phyloP scores from a whole-genome alignment of 768 basidiomycete genomes.

The Suillus tomentosus region DNA sequence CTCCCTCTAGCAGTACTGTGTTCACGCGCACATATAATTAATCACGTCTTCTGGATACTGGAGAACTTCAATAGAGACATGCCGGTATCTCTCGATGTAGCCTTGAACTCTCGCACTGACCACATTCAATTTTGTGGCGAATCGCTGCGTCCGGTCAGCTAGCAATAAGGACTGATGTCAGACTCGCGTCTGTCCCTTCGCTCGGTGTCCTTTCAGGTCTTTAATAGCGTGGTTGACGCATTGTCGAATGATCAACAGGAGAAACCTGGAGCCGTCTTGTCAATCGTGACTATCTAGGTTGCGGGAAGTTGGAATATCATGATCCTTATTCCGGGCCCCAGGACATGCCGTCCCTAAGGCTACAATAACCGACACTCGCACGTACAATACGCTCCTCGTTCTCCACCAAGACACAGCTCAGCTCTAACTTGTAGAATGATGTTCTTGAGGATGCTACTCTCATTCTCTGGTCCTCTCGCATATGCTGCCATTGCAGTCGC shows the following conservation, averaged over 20 bases:
- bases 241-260: not conserved
- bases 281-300: not conserved
- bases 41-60: not conserved
- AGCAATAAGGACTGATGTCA: not conserved
- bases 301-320: not conserved
- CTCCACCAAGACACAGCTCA: not conserved
- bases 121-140: not conserved
- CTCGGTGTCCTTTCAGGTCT: not conserved
- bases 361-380: not conserved
- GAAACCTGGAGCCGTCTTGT: not conserved
- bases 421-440: not conserved
- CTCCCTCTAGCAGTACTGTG: too few relatives aligned
- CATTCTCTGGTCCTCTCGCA: constrained; percentile 49
- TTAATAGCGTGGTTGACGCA: not conserved
- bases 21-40: not conserved
- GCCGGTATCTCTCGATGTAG: not conserved
- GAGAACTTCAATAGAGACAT: not conserved
- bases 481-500: constrained; percentile 34
- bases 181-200: not conserved
- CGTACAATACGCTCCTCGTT: not conserved
- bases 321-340: not conserved
- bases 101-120: not conserved
- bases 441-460: constrained; percentile 28
- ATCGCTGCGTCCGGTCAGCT: not conserved
- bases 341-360: not conserved